phyloP scores from a whole-genome alignment of 345 rosid species.

The Citrus sp. region DNA sequence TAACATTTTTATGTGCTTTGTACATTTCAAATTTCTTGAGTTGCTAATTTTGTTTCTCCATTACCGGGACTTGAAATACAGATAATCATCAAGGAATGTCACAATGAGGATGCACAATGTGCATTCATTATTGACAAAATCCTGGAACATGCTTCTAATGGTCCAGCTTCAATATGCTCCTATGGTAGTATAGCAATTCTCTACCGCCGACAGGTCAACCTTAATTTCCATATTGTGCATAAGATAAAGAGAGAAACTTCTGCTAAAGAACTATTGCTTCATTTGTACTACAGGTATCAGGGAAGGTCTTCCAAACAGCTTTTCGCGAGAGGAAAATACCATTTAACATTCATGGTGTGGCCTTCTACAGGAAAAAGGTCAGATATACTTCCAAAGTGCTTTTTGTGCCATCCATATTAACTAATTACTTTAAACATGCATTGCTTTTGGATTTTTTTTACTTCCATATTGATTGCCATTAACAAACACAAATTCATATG shows the following conservation, averaged over 20 bases:
- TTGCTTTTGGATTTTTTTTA: background rate
- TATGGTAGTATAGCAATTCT: conserved; percentile 76
- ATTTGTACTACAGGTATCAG: conserved; percentile 59
- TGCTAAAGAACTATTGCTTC: conserved; percentile 17
- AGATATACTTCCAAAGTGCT: background rate
- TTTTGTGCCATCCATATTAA: background rate
- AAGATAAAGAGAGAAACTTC: background rate
- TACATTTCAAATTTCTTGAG: background rate
- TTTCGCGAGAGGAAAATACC: conserved; percentile 92
- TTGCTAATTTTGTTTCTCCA: conserved; percentile 9
- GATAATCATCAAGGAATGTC: conserved; percentile 84
- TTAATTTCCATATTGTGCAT: conserved; percentile 13
- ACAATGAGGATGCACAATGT: conserved; percentile 88
- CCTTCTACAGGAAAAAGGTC: conserved; percentile 95
- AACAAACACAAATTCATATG: background rate
- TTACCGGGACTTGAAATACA: conserved; percentile 24
- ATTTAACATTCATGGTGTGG: conserved; percentile 87
- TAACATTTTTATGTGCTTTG: background rate
- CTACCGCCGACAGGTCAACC: conserved; percentile 88
- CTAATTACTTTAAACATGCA: background rate
- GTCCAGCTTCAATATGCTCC: conserved; percentile 42
- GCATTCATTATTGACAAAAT: conserved; percentile 84
- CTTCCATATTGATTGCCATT: conserved; percentile 4
- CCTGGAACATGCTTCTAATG: conserved; percentile 49
- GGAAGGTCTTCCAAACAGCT: conserved; percentile 73